Evolutionary conservation across 352 stramenopile genomes (phyloP).

Genomic region (Phytophthora melonis): DNA sequence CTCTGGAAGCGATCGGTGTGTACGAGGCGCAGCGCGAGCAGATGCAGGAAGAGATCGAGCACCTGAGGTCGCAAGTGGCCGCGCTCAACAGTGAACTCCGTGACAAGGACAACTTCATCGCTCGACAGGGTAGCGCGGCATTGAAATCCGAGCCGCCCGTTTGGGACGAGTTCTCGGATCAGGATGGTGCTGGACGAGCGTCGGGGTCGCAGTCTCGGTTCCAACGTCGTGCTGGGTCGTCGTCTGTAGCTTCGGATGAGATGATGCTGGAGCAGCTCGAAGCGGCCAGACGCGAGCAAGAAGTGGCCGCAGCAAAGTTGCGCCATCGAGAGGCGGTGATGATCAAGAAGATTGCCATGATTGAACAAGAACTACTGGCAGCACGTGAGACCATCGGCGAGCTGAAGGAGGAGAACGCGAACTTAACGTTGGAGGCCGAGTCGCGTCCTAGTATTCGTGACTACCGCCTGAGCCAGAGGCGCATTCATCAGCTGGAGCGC

Average conservation of each 20-base stretch:
- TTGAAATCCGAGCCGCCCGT: constrained; percentile 34
- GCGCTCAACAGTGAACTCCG: constrained; percentile 75
- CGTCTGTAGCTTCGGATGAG: constrained; percentile 62
- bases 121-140: constrained; percentile 37
- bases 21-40: constrained; percentile 80
- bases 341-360: constrained; percentile 80
- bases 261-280: constrained; percentile 83
- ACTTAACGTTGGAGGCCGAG: constrained; percentile 76
- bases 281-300: constrained; percentile 74
- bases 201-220: constrained; percentile 14
- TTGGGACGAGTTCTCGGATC: constrained; percentile 38
- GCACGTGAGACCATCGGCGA: constrained; percentile 72
- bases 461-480: constrained; percentile 75
- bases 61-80: constrained; percentile 68
- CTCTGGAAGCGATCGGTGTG: constrained; percentile 73
- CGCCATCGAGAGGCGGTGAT: constrained; percentile 74
- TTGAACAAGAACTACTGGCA: constrained; percentile 76
- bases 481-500: constrained; percentile 79
- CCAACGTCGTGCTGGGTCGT: constrained; percentile 12
- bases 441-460: constrained; percentile 87
- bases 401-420: constrained; percentile 85
- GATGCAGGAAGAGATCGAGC: constrained; percentile 78
- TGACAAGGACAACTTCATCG: constrained; percentile 82
- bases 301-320: constrained; percentile 65
- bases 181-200: constrained; percentile 1